Conservation (phyloP, 257 asterid genomes). For the Solanum acaule region DNA sequence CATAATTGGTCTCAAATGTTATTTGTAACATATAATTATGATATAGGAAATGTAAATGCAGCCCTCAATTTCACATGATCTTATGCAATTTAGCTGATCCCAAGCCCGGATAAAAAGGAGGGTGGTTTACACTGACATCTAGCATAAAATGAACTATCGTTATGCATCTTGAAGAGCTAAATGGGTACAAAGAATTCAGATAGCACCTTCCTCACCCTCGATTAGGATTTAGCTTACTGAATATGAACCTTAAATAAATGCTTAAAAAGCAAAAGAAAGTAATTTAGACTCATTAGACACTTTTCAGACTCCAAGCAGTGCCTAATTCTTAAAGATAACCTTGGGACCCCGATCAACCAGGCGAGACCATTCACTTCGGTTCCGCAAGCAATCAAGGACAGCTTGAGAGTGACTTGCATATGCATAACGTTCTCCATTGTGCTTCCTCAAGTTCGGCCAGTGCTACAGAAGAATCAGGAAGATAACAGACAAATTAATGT, state of each 20-base stretch:
- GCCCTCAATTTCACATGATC: background rate
- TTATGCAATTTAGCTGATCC: background rate
- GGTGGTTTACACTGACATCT: background rate
- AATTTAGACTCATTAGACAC: background rate
- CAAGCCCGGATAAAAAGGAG: background rate
- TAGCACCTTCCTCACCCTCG: background rate
- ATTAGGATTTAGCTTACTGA: background rate
- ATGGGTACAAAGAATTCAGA: background rate
- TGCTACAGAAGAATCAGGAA: conserved; percentile 36
- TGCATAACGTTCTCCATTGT: conserved; percentile 92
- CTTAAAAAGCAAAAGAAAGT: background rate
- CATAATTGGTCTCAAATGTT: background rate
- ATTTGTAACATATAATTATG: background rate
- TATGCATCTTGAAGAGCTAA: background rate
- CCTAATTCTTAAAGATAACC: conserved; percentile 30
- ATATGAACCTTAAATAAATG: background rate
- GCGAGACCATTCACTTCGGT: conserved; percentile 95
- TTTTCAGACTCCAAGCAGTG: background rate
- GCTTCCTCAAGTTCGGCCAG: conserved; percentile 94
- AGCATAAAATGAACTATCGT: background rate
- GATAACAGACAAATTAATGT: background rate
- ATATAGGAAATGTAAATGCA: background rate
- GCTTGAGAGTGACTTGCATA: conserved; percentile 97
- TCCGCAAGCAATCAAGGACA: conserved; percentile 93
- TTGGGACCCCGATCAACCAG: conserved; percentile 97